Evolutionary conservation across 2,329 filamentous ascomycete species (phyloP).

Genomic region (Diaporthe ampelina): DNA sequence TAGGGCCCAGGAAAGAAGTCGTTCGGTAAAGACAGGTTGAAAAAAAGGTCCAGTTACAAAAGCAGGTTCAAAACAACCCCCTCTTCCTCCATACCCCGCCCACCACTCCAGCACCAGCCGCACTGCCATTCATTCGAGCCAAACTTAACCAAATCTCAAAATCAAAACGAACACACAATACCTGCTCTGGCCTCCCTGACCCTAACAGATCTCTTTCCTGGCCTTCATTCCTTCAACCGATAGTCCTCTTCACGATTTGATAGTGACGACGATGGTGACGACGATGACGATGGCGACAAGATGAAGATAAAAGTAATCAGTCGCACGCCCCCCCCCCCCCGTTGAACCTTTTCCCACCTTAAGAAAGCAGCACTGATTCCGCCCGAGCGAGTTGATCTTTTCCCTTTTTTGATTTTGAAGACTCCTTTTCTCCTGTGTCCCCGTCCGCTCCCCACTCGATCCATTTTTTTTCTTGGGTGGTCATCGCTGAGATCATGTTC

Average conservation of each 20-base stretch:
- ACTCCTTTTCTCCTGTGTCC: conserved; percentile 17
- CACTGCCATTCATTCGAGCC: background rate
- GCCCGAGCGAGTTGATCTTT: conserved; percentile 33
- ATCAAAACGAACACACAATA: background rate
- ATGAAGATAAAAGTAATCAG: background rate
- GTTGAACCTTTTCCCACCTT: conserved; percentile 3
- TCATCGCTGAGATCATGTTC: conserved; percentile 29
- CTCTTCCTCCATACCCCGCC: no score
- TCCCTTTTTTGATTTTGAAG: conserved; percentile 25
- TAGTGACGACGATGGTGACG: background rate
- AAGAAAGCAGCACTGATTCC: conserved; percentile 23
- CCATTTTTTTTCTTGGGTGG: background rate
- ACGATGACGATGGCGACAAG: background rate
- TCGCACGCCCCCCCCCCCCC: background rate
- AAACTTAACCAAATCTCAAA: background rate
- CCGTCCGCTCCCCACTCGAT: no score
- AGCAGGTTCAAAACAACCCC: background rate
- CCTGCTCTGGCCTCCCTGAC: conserved; percentile 3
- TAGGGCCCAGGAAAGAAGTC: background rate
- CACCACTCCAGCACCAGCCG: background rate
- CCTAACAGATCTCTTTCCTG: conserved; percentile 4
- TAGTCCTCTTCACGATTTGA: conserved; percentile 5
- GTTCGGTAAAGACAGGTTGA: conserved; percentile 18
- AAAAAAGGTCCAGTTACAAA: background rate
- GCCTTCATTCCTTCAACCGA: background rate